Evolutionary conservation across 768 basidiomycete species (phyloP), one percentile per base, ranked within the genome.

Genomic region (Mycena epipterygia): DNA sequence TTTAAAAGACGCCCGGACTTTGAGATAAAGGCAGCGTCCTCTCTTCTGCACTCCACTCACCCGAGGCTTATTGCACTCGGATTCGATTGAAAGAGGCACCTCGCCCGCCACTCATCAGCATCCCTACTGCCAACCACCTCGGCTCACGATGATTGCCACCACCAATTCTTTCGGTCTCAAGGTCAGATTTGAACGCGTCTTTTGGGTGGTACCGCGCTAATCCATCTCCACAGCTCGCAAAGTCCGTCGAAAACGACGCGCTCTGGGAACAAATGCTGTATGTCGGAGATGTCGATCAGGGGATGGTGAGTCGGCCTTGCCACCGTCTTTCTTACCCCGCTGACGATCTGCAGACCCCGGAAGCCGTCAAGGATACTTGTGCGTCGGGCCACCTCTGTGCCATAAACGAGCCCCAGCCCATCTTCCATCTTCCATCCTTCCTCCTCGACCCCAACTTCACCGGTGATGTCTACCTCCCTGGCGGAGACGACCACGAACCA

Each of bases 391-490:
- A 39, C 23, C n/a, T n/a, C n/a, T n/a, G n/a, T n/a, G n/a, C n/a
- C n/a, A n/a, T n/a, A n/a, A 7, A 17, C 5, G 52, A 13, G 9
- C n/a, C 12, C 6, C 14, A 48, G 32, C 14, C 60, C 42, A 27
- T 51, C 32, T 49, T 23, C 23, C 44, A 62, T 23, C 60, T 48
- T 21, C 46, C 60, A 3, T 23, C 32, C 19, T 62, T 62, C 33
- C 33, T 62, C 44, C 59, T 6, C 9, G 33, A 62, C 48, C n/a
- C 21, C 8, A 27, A 62, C 48, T 51, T 62, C 46, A 35, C 59
- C 14, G 59, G 44, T 30, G 59, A 48, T 23, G 30, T 16, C 3
- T 19, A 62, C 30, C n/a, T 49, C 48, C 46, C 44, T 7, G 13
- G 17, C 14, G 39, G 25, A 2, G n/a, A 7, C 46, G 21, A 48